Evolutionary conservation across 768 basidiomycete species (phyloP), one percentile per base, ranked within the genome.

Genomic region (Russula compacta): DNA sequence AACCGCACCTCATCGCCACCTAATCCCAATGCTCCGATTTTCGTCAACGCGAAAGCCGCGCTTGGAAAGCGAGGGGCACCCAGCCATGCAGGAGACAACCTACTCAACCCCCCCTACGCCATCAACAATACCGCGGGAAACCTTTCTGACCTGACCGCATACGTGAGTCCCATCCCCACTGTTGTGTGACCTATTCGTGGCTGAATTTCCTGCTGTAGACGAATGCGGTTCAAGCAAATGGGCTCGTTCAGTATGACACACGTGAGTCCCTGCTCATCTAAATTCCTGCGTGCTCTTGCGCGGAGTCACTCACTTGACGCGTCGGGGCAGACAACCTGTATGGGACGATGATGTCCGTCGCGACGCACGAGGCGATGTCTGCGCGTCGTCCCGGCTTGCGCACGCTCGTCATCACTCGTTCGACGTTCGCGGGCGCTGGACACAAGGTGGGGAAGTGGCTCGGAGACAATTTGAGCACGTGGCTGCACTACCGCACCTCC

Each of bases 401-500:
- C 1, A 78, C 85, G 3, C 73, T 87, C 38, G 76, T 87, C 67
- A 86, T 87, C 66, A 88, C 86, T 0, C 84, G 86, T 21, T 87
- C 85, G 10, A 87, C 86, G 2, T 87, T 85, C 64, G 83, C 83
- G 1, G 86, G 86, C 40, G 84, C 85, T 3, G 86, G 86, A 6
- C 69, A 71, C 29, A 77, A 80, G 56, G 84, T 85, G n/a, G 84
- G 85, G 14, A 87, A 88, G 70, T 87, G 86, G 86, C 75, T 87
- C 2, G 86, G 86, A 2, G 84, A 87, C 70, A 86, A 86, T 64
- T 62, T 84, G 59, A 81, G 80, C 60, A 59, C 68, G 1, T 86
- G 84, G 84, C 75, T 73, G 0, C 80, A 86, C 52, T 87, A 87
- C 67, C 73, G 79, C 14, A 67, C 70, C 48, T 83, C 81, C 5